Conservation (phyloP, 768 basidiomycete genomes). For the Macrolepiota albuminosa region DNA sequence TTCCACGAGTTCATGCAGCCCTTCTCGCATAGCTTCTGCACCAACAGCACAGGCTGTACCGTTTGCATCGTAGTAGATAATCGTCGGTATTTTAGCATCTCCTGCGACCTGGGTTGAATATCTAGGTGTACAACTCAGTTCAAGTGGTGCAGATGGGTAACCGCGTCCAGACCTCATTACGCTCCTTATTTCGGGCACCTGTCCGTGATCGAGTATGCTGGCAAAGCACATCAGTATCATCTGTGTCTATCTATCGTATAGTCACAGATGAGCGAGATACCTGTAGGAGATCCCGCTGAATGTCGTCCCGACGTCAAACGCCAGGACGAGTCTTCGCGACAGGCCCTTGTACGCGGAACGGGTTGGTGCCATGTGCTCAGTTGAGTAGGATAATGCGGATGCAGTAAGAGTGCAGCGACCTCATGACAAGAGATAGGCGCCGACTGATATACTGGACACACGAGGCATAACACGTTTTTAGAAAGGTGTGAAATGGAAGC, state of each 20-base stretch:
- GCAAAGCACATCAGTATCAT: not conserved
- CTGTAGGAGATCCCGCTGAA: constrained; percentile 17
- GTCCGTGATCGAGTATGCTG: constrained; percentile 1
- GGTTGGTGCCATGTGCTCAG: constrained; percentile 6
- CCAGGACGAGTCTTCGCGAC: constrained; percentile 38
- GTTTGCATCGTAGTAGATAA: not conserved
- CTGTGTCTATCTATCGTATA: not conserved
- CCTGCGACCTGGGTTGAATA: not conserved
- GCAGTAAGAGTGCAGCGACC: not conserved
- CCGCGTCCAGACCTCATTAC: not conserved
- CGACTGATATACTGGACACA: constrained; percentile 3
- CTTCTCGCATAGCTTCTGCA: constrained; percentile 33
- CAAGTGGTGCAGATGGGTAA: not conserved
- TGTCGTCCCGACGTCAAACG: constrained; percentile 50
- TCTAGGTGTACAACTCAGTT: not conserved
- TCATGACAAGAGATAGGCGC: constrained; percentile 3
- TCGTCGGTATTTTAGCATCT: constrained; percentile 1
- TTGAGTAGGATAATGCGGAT: not conserved
- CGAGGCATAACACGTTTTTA: constrained; percentile 7
- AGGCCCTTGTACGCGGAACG: constrained; percentile 34
- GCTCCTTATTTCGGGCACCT: constrained; percentile 1
- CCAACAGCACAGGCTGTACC: constrained; percentile 34
- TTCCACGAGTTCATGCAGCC: constrained; percentile 31
- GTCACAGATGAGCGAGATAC: not conserved
- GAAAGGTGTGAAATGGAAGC: constrained; percentile 9